phyloP scores from a whole-genome alignment of 345 rosid genomes.

The Erodium maritimum region DNA sequence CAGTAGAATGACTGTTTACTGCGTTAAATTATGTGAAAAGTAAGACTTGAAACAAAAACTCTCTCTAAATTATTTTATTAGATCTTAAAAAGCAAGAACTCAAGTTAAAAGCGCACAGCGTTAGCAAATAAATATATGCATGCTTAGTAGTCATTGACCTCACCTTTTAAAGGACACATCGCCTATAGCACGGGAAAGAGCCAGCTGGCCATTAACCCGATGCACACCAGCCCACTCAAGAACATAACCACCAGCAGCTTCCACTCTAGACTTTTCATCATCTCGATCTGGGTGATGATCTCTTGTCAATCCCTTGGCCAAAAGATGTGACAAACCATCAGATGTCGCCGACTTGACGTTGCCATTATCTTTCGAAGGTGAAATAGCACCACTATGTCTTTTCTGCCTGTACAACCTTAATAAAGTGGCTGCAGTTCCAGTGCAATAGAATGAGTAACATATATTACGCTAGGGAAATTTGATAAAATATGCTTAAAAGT shows the following conservation, averaged over 20 bases:
- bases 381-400: slow-evolving; percentile 40
- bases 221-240: slow-evolving; percentile 63
- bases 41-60: no score
- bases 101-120: no score
- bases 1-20: no score
- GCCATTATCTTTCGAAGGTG: slow-evolving; percentile 26
- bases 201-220: slow-evolving; percentile 81
- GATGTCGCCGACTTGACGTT: slow-evolving; percentile 30
- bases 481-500: no score
- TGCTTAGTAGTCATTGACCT: neutral
- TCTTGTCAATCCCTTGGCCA: slow-evolving; percentile 60
- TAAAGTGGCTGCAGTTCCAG: slow-evolving; percentile 46
- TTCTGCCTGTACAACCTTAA: slow-evolving; percentile 57
- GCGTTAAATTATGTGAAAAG: no score
- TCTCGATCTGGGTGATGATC: slow-evolving; percentile 90
- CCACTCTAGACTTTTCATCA: slow-evolving; percentile 79
- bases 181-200: slow-evolving; percentile 87
- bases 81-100: no score
- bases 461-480: no score
- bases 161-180: slow-evolving; percentile 59
- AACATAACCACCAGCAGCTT: slow-evolving; percentile 88
- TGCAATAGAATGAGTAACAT: no score
- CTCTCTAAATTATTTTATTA: no score
- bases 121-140: no score
- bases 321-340: slow-evolving; percentile 39